Evolutionary conservation across 106 monocot species (phyloP).

Genomic region (Iris macrosiphon): DNA sequence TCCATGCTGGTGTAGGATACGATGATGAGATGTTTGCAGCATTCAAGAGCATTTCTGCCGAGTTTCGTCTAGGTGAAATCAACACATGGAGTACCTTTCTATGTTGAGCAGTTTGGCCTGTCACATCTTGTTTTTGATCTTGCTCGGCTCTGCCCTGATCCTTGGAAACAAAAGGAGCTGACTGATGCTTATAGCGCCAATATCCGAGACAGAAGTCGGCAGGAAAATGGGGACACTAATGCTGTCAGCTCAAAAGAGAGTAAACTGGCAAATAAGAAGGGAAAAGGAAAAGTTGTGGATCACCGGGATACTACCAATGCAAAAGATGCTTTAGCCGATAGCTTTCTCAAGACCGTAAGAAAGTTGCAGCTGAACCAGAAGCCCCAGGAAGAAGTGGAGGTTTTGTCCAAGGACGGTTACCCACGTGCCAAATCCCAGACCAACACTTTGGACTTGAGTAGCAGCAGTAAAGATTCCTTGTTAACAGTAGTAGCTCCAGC

Average conservation of each 20-base stretch:
- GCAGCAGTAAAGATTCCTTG: constrained; percentile 1
- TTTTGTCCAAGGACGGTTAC: constrained; percentile 81
- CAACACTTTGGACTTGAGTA: constrained; percentile 8
- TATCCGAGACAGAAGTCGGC: constrained; percentile 17
- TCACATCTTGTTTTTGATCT: constrained; percentile 73
- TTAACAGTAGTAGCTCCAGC: background rate
- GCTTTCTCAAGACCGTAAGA: constrained; percentile 43
- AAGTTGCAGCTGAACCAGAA: constrained; percentile 45
- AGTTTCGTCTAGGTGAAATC: constrained; percentile 58
- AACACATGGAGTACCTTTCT: constrained; percentile 67
- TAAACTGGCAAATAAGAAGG: constrained; percentile 17
- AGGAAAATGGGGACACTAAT: constrained; percentile 27
- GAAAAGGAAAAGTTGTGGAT: constrained; percentile 36
- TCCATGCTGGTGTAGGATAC: constrained; percentile 39
- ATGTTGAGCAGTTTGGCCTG: constrained; percentile 87
- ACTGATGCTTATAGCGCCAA: constrained; percentile 55
- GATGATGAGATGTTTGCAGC: constrained; percentile 68
- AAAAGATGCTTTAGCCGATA: constrained; percentile 36
- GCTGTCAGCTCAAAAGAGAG: constrained; percentile 15
- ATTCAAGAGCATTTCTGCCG: constrained; percentile 69
- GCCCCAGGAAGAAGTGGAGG: constrained; percentile 41
- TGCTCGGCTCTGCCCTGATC: constrained; percentile 83
- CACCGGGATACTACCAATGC: background rate
- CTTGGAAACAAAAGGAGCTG: constrained; percentile 68
- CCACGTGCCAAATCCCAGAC: constrained; percentile 9